Base-by-base conservation (phyloP, 2,329 filamentous ascomycete genomes). In the Alternaria solani region DNA sequence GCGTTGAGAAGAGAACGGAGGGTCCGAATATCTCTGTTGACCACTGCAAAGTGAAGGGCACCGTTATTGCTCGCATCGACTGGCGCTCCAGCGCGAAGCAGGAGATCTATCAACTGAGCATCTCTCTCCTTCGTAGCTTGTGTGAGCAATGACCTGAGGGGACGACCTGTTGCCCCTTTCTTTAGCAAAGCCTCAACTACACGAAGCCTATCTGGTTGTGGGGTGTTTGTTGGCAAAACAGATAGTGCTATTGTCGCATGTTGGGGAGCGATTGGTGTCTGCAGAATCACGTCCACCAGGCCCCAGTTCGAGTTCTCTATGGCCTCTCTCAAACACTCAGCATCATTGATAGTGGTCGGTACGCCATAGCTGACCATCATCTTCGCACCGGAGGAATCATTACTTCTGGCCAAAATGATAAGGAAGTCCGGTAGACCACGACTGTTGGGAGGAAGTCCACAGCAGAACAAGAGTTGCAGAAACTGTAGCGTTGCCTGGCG, bases 381-480 rank as follows among this genome's bases (percentile, higher is more conserved):
- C 30, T 64, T 65, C n/a, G 74, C 73, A 23, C 75, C 71, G 16
- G 55, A 44, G 12, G 69, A 69, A 25, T 75, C 69, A 32, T 77
- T 71, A 7, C 67, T 69, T 43, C 72, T 70, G 2, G 64, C 62
- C n/a, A 74, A 68, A 20, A 67, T 66, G n/a, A 75, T 62, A 4
- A 78, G 67, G 16, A 78, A 62, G 44, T 68, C 70, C 9, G 73
- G 58, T 16, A 78, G 62, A 6, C 67, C 65, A 12, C 71, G 67
- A 30, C 63, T 75, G 1, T 65, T 48, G 18, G 75, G 68, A 39
- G 70, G 63, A 16, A 78, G 61, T 14, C 76, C 74, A 51, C 75
- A 78, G 53, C 73, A 76, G 38, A 78, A 69, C 4, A 78, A 59
- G 30, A 78, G 58, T 41, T 76, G 72, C 6, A 78, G 53, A 41